Evolutionary conservation across 495 filamentous ascomycete species (phyloP).

Genomic region (Filosporella fistucella): DNA sequence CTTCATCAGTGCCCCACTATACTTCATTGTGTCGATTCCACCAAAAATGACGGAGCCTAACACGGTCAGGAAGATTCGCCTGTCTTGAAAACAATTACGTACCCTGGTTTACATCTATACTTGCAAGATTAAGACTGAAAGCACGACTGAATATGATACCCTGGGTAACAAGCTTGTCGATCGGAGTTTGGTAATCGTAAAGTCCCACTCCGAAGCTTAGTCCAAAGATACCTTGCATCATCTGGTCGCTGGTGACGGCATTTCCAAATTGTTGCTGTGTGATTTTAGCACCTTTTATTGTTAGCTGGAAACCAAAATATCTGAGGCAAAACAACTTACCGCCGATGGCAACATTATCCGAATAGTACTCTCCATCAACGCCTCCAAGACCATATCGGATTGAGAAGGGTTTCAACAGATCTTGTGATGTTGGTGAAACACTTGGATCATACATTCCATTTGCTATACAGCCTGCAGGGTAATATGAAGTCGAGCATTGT

Average conservation of each 20-base stretch:
- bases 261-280: background rate
- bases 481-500: background rate
- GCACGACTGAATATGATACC: constrained; percentile 10
- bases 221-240: constrained; percentile 7
- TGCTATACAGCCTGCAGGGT: background rate
- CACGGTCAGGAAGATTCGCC: background rate
- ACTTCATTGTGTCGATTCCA: constrained; percentile 13
- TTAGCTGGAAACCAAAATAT: background rate
- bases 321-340: constrained; percentile 1
- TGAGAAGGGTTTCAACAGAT: background rate
- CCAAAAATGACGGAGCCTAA: constrained; percentile 23
- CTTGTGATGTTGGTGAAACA: background rate
- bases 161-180: constrained; percentile 8
- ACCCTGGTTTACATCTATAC: too few species aligned
- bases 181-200: background rate
- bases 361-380: constrained; percentile 1
- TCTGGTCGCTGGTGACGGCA: background rate
- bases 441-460: background rate
- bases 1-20: constrained; percentile 4
- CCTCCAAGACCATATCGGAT: constrained; percentile 8
- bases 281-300: background rate
- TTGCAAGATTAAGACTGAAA: constrained; percentile 9
- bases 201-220: constrained; percentile 2
- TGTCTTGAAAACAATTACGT: too few species aligned
- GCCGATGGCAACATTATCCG: constrained; percentile 4